Percentiles rank a stretch among this genome's conserved stretches.
phyloP scores from a whole-genome alignment of 371 early-diverging fungal genomes.

The Dinochytrium kinnereticum region DNA sequence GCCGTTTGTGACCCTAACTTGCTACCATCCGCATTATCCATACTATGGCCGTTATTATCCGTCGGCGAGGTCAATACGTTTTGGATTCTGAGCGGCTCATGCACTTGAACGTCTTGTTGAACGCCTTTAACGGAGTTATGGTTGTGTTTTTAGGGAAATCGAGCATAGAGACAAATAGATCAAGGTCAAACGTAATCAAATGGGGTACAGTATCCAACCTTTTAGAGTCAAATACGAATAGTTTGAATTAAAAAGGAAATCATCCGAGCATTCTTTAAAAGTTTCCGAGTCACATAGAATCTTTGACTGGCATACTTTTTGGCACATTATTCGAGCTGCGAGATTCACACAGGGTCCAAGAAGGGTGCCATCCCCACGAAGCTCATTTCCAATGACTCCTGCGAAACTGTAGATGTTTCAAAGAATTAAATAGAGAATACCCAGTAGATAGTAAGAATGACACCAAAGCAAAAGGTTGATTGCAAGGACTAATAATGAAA shows the following conservation, averaged over 20 bases:
- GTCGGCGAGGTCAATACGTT: not conserved
- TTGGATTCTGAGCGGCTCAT: conserved; percentile 15
- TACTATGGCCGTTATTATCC: not conserved
- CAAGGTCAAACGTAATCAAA: not conserved
- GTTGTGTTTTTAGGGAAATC: not conserved
- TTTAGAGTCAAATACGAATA: conserved; percentile 23
- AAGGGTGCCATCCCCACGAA: conserved; percentile 29
- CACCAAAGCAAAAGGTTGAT: no score
- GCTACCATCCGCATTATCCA: no score
- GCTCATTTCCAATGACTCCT: conserved; percentile 31
- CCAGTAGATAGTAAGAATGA: no score
- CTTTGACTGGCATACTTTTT: not conserved
- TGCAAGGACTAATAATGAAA: no score
- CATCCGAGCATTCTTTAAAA: conserved; percentile 14
- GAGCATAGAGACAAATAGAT: no score
- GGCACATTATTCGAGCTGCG: conserved; percentile 33
- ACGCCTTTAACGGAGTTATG: no score
- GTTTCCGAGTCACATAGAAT: conserved; percentile 13
- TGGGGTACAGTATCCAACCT: not conserved
- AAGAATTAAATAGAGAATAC: not conserved
- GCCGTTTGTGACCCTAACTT: no score
- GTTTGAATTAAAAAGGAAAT: conserved; percentile 17
- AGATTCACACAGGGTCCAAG: conserved; percentile 34
- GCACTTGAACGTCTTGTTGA: conserved; percentile 21
- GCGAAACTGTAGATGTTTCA: conserved; percentile 9